phyloP scores from a whole-genome alignment of 2,329 filamentous ascomycete genomes.

The Phaeoacremonium minimum region DNA sequence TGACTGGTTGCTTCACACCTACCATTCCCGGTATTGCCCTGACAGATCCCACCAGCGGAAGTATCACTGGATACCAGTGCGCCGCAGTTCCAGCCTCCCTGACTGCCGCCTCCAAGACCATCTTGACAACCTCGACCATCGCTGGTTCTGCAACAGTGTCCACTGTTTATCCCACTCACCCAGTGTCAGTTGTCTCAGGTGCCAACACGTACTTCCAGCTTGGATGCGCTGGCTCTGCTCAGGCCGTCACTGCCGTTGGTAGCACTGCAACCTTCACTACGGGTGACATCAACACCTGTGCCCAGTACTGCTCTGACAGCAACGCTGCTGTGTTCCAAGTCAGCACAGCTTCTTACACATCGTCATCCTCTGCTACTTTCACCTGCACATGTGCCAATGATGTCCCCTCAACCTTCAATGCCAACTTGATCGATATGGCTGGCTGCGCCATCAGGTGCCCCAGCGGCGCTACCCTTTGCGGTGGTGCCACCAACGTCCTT shows the following conservation, averaged over 20 bases:
- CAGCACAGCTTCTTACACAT: no score
- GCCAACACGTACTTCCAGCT: neutral
- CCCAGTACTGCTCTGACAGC: no score
- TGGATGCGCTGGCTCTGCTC: no score
- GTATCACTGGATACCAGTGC: slow-evolving; percentile 13
- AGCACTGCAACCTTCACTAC: no score
- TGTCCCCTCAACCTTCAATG: no score
- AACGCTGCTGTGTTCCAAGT: no score
- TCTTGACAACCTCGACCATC: neutral
- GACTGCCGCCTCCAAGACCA: neutral
- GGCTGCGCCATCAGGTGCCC: neutral
- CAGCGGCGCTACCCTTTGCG: neutral
- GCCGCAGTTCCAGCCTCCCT: slow-evolving; percentile 7
- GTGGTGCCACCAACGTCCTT: neutral
- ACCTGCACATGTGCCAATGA: no score
- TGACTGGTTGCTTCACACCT: slow-evolving; percentile 40
- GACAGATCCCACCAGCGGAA: neutral
- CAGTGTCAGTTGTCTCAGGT: neutral
- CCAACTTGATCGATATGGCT: no score
- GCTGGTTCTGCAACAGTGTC: neutral
- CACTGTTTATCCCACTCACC: neutral
- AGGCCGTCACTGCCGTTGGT: no score
- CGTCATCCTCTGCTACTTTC: no score
- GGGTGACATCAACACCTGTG: no score
- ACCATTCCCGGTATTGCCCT: slow-evolving; percentile 17